These are phyloP conservation scores for Arthrobotrys musiformis DNA, from an alignment of 2,329 filamentous ascomycete genomes.

Conservation along the genomic window DNA sequence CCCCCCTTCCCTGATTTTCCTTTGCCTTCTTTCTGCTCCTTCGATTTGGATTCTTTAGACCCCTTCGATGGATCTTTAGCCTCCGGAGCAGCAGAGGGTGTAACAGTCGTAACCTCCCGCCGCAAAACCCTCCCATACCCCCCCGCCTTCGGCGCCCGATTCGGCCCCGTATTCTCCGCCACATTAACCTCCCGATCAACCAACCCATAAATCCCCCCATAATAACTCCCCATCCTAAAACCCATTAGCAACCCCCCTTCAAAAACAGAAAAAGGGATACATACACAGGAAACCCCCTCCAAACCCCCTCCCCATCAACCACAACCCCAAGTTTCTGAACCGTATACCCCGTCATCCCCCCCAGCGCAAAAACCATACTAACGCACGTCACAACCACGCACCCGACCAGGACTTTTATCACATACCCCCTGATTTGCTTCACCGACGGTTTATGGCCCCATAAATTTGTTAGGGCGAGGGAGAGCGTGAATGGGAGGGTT, in stretches of 20 bases:
- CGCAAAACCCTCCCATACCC: background rate
- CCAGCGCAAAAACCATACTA: conserved; percentile 35
- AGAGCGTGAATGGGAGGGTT: background rate
- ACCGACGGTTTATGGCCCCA: background rate
- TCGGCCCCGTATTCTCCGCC: conserved; percentile 79
- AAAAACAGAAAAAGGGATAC: conserved; percentile 25
- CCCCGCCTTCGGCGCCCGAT: conserved; percentile 64
- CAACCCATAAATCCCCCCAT: conserved; percentile 83
- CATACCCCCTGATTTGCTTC: conserved; percentile 9
- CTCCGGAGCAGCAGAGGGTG: background rate
- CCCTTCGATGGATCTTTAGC: background rate
- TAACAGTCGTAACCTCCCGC: no score
- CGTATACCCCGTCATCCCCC: conserved; percentile 42
- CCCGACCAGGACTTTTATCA: conserved; percentile 16
- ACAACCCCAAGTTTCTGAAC: conserved; percentile 24
- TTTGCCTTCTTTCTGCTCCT: conserved; percentile 54
- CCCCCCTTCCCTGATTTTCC: conserved; percentile 62
- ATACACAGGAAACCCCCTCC: conserved; percentile 47
- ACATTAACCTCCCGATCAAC: conserved; percentile 73
- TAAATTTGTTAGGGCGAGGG: background rate
- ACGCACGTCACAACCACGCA: conserved; percentile 32
- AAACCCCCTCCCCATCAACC: conserved; percentile 43
- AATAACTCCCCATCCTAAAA: conserved; percentile 76
- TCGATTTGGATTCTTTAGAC: background rate
- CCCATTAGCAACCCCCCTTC: background rate